Percentiles rank a stretch among this genome's conserved stretches.
These are phyloP conservation scores for Ustilago tritici DNA, from an alignment of 1,284 basidiomycete species.

Conservation along the genomic window DNA sequence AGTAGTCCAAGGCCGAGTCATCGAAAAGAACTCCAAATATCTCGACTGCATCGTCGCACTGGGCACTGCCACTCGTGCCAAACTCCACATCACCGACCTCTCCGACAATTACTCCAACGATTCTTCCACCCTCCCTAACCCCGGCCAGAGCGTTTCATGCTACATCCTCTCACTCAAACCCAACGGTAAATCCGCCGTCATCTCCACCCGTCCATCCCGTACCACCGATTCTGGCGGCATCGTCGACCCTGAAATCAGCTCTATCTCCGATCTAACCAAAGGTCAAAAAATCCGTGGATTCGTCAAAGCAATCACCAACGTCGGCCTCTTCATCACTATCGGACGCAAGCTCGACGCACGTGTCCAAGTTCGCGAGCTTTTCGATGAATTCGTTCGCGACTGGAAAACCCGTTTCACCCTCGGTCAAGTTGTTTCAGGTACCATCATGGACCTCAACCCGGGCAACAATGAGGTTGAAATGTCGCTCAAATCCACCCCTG, in stretches of 20 bases:
- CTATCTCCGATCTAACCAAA: constrained; percentile 74
- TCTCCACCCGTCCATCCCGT: constrained; percentile 46
- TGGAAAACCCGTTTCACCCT: constrained; percentile 86
- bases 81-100: constrained; percentile 75
- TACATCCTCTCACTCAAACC: constrained; percentile 78
- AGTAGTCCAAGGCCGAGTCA: constrained; percentile 48
- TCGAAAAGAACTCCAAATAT: constrained; percentile 39
- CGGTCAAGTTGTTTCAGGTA: constrained; percentile 87
- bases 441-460: constrained; percentile 79
- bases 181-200: constrained; percentile 43
- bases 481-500: constrained; percentile 76
- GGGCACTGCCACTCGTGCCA: constrained; percentile 42
- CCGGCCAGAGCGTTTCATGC: constrained; percentile 79
- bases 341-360: constrained; percentile 86
- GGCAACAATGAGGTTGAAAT: constrained; percentile 85
- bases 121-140: constrained; percentile 74
- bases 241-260: constrained; percentile 71
- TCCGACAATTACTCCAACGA: constrained; percentile 78
- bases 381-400: constrained; percentile 84
- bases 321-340: constrained; percentile 88
- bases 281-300: constrained; percentile 83
- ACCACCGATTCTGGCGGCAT: constrained; percentile 18
- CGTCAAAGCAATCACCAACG: constrained; percentile 84
- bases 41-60: constrained; percentile 52
- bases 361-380: constrained; percentile 90